These are phyloP conservation scores for Saturnispora besseyi DNA, from an alignment of 805 yeast genomes.

Conservation along the genomic window DNA sequence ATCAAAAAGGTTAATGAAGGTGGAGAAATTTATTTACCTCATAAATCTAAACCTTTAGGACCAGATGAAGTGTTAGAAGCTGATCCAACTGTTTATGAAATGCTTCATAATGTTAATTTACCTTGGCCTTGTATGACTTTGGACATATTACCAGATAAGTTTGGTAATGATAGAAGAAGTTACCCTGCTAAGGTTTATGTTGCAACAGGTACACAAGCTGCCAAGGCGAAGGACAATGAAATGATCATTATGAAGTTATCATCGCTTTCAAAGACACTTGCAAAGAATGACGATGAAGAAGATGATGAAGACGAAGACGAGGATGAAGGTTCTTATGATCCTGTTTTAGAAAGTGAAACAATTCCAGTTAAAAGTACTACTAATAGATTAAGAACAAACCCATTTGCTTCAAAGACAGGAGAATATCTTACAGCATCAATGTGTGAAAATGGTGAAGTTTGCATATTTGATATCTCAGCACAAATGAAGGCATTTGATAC, in stretches of 20 bases:
- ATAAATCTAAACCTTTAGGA: conserved; percentile 80
- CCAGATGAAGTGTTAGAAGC: conserved; percentile 96
- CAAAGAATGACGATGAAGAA: conserved; percentile 72
- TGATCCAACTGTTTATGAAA: conserved; percentile 91
- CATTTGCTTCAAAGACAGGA: conserved; percentile 52
- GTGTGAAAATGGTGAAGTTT: conserved; percentile 86
- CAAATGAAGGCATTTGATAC: conserved; percentile 78
- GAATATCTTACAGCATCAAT: conserved; percentile 82
- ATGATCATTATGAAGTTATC: conserved; percentile 75
- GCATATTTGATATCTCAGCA: conserved; percentile 70
- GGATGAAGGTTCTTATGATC: conserved; percentile 60
- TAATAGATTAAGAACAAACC: conserved; percentile 79
- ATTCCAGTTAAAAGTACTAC: conserved; percentile 75
- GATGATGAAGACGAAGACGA: conserved; percentile 68
- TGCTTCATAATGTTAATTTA: conserved; percentile 87
- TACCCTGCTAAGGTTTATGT: conserved; percentile 83
- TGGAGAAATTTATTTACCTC: conserved; percentile 63
- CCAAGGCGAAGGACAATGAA: conserved; percentile 80
- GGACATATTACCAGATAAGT: conserved; percentile 76
- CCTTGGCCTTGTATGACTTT: conserved; percentile 97
- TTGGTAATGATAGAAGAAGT: conserved; percentile 81
- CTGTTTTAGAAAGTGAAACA: conserved; percentile 79
- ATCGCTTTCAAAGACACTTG: conserved; percentile 74
- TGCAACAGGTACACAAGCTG: conserved; percentile 92
- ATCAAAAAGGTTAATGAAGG: conserved; percentile 19